Evolutionary conservation across 805 yeast species (phyloP).

Genomic region (Candida ascalaphidarum): DNA sequence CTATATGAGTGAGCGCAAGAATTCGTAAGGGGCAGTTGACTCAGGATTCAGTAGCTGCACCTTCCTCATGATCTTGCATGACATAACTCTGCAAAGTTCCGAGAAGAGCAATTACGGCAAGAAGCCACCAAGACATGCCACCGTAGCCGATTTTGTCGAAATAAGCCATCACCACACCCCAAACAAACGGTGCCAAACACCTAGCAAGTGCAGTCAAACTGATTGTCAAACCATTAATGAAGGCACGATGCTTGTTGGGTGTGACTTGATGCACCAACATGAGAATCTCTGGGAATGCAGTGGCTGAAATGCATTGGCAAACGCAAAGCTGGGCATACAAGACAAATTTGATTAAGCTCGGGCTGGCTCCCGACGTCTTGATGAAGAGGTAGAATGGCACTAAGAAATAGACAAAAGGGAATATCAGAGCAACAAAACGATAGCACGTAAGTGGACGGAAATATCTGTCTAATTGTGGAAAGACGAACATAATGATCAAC

Average conservation of each 20-base stretch:
- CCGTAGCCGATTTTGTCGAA: conserved; percentile 6
- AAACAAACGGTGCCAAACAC: conserved; percentile 9
- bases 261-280: conserved; percentile 10
- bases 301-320: conserved; percentile 7
- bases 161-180: conserved; percentile 10
- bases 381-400: conserved; percentile 9
- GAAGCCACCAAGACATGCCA: conserved; percentile 9
- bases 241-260: conserved; percentile 8
- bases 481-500: conserved; percentile 8
- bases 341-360: conserved; percentile 2
- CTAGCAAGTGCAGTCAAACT: conserved; percentile 11
- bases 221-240: conserved; percentile 10
- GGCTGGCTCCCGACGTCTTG: too few species aligned
- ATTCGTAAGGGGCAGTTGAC: too few species aligned
- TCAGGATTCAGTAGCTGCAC: too few species aligned
- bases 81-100: background rate
- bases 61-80: too few species aligned
- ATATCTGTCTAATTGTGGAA: conserved; percentile 10
- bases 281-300: conserved; percentile 10
- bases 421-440: conserved; percentile 8
- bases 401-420: conserved; percentile 9
- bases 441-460: conserved; percentile 10
- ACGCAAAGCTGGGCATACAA: conserved; percentile 7
- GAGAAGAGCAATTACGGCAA: conserved; percentile 5
- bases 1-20: too few species aligned